Base-by-base conservation (phyloP, 2,329 filamentous ascomycete species). In the Diaporthe amygdali region DNA sequence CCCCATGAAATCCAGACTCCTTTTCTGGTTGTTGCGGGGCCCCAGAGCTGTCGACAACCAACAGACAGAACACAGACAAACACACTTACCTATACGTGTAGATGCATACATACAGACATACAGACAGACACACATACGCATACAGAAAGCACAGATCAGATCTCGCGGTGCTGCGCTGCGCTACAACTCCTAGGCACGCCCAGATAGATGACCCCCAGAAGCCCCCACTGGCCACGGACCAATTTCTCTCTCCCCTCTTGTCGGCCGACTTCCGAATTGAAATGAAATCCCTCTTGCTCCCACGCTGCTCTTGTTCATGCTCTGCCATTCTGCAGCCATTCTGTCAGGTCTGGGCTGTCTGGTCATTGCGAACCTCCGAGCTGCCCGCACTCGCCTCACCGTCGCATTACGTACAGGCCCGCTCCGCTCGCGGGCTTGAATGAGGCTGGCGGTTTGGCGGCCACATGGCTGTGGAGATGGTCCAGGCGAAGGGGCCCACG, bases 401-500 rank as follows among this genome's bases (percentile, higher is more conserved):
- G 59, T 64, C 59, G 14, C 41, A 68, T 71, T 71, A 71, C 70
- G 70, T 71, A 71, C 70, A 46, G 70, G 56, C 70, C 70, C 66
- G 64, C 66, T 63, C 66, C 37, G 47, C 47, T 46, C n/a, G 70
- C 34, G 51, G 20, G 59, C 59, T 64, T 39, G 17, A 44, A 49
- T 49, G 59, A 64, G 59, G 59, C 59, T 64, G 41, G 44, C 44
- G 44, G n/a, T 14, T 37, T 64, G 41, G 37, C n/a, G 30, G 44
- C 59, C 59, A 64, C 59, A 64, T 64, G 59, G 59, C 25, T 32
- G 44, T 64, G 59, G 59, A 64, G 59, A 47, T 15, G 27, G 20
- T 15, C 37, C 55, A 44, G 55, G 37, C 39, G 37, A 41, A 14
- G 9, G 22, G 55, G 25, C 34, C 55, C 55, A 59, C 55, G 22